Percentiles rank a stretch among this genome's conserved stretches.
Conservation (phyloP, 2,329 filamentous ascomycete genomes). For the Aspergillus sp. region DNA sequence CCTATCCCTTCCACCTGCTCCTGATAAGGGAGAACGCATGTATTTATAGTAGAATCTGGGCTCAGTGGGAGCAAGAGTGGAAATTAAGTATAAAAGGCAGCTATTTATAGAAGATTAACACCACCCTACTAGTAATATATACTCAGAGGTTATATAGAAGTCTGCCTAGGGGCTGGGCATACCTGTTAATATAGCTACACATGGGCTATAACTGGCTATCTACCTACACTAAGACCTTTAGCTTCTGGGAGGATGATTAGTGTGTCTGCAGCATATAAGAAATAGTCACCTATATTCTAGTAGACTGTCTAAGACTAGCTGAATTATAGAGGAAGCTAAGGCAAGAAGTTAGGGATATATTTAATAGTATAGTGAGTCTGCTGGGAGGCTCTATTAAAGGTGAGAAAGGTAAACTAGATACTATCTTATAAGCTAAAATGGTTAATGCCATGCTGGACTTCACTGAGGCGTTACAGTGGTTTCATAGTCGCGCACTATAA, state of each 20-base stretch:
- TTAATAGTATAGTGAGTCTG: constrained; percentile 1
- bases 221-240: constrained; percentile 2
- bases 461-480: constrained; percentile 4
- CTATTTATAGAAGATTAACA: background rate
- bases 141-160: constrained; percentile 1
- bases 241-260: constrained; percentile 4
- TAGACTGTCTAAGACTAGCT: constrained; percentile 5
- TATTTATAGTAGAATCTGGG: background rate
- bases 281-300: constrained; percentile 8
- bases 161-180: constrained; percentile 6
- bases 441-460: constrained; percentile 6
- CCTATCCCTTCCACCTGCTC: background rate
- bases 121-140: background rate
- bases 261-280: constrained; percentile 10
- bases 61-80: background rate
- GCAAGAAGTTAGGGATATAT: background rate
- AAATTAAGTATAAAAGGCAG: background rate
- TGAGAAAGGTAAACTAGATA: constrained; percentile 4
- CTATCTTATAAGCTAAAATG: background rate
- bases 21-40: background rate
- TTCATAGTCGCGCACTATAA: constrained; percentile 5
- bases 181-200: constrained; percentile 11
- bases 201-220: constrained; percentile 12
- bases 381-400: constrained; percentile 4
- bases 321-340: background rate